Conservation (phyloP, 1,284 basidiomycete species). For the Somion occarium region DNA sequence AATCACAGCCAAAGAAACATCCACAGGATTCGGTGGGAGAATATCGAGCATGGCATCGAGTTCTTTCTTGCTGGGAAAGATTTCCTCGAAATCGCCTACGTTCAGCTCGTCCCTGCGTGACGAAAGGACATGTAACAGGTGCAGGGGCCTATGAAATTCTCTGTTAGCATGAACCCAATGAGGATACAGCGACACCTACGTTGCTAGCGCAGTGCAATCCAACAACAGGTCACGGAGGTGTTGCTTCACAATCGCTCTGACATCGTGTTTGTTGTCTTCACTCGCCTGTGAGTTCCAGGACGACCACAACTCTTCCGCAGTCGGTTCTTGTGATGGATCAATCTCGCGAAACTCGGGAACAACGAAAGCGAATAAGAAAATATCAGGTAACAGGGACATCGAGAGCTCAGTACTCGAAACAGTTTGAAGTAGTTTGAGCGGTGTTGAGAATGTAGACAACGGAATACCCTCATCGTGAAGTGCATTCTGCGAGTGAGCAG, state of each 20-base stretch:
- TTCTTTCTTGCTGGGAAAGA: conserved; percentile 47
- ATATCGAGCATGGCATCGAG: conserved; percentile 44
- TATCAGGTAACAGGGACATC: conserved; percentile 32
- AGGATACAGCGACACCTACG: too few relatives aligned
- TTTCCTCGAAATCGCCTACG: conserved; percentile 35
- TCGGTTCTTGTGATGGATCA: conserved; percentile 6
- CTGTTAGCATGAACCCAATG: conserved; percentile 12
- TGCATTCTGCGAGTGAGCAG: conserved; percentile 30
- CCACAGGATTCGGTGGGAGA: conserved; percentile 44
- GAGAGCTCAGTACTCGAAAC: conserved; percentile 21
- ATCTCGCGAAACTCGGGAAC: conserved; percentile 30
- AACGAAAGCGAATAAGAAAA: conserved; percentile 47
- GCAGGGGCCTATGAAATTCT: not conserved
- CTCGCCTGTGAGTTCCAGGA: conserved; percentile 12
- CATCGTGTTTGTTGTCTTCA: conserved; percentile 20
- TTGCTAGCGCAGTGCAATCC: conserved; percentile 27
- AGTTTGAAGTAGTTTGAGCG: conserved; percentile 33
- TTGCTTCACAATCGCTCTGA: conserved; percentile 34
- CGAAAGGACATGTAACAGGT: conserved; percentile 9
- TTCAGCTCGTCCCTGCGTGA: not conserved
- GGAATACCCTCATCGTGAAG: conserved; percentile 26
- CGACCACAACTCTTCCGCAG: conserved; percentile 23
- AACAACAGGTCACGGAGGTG: conserved; percentile 37
- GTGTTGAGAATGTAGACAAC: conserved; percentile 12
- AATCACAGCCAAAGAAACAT: conserved; percentile 58